Evolutionary conservation across 768 basidiomycete genomes (phyloP).

Genomic region (Tremella mesenterica): DNA sequence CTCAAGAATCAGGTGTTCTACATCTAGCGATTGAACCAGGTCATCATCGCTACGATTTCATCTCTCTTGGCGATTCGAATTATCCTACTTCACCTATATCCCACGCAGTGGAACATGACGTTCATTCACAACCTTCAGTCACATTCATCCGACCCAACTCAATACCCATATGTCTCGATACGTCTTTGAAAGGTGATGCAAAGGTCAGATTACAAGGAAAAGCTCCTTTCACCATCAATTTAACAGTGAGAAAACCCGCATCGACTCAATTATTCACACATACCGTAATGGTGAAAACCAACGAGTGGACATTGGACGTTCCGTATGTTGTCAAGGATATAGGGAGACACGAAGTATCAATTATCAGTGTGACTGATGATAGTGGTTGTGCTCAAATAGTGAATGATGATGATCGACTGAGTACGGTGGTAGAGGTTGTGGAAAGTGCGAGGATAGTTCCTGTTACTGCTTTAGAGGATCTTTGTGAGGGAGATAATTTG

Average conservation of each 20-base stretch:
- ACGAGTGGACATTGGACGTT: constrained; percentile 63
- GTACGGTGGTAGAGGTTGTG: constrained; percentile 67
- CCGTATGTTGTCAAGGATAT: constrained; percentile 68
- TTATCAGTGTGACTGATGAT: constrained; percentile 70
- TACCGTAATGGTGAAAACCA: constrained; percentile 46
- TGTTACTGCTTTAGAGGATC: constrained; percentile 65
- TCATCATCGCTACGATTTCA: constrained; percentile 79
- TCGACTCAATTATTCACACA: constrained; percentile 54
- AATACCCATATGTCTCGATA: constrained; percentile 63
- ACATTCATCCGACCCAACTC: constrained; percentile 61
- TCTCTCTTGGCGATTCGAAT: constrained; percentile 74
- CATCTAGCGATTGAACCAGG: constrained; percentile 60
- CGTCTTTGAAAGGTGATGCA: constrained; percentile 58
- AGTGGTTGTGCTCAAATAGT: constrained; percentile 67
- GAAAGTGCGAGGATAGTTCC: constrained; percentile 90
- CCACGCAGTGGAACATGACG: constrained; percentile 72
- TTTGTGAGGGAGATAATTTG: constrained; percentile 80
- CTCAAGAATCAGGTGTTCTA: constrained; percentile 33
- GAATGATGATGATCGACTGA: constrained; percentile 50
- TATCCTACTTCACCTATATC: constrained; percentile 48
- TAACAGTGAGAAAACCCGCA: constrained; percentile 62
- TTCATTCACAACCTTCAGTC: constrained; percentile 69
- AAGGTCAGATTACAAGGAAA: constrained; percentile 73
- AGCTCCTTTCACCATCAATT: constrained; percentile 70
- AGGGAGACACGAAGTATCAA: constrained; percentile 68